Conservation (phyloP, 768 basidiomycete genomes). For the Kwoniella botswanensis region DNA sequence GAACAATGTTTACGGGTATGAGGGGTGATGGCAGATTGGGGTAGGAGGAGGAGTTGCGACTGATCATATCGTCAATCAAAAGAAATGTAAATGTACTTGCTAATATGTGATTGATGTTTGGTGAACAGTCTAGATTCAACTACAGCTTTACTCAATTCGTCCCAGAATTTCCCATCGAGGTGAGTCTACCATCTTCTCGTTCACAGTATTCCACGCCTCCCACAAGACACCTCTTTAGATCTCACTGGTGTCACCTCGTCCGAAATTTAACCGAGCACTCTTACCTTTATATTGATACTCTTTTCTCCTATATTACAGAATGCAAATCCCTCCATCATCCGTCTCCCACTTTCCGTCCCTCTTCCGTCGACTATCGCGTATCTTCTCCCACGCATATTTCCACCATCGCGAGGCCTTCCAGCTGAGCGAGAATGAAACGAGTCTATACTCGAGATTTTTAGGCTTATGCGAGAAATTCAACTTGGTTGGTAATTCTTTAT, state of each 20-base stretch:
- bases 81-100: too few species aligned
- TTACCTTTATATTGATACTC: slow-evolving; percentile 17
- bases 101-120: too few species aligned
- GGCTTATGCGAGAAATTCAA: slow-evolving; percentile 79
- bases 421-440: slow-evolving; percentile 70
- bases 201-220: slow-evolving; percentile 1
- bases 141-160: slow-evolving; percentile 86
- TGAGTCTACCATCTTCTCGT: slow-evolving; percentile 55
- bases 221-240: not conserved
- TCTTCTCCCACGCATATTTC: slow-evolving; percentile 96
- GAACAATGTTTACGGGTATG: too few species aligned
- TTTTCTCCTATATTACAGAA: slow-evolving; percentile 60
- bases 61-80: too few species aligned
- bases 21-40: too few species aligned
- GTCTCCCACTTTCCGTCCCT: slow-evolving; percentile 87
- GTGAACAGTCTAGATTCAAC: slow-evolving; percentile 80
- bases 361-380: slow-evolving; percentile 86
- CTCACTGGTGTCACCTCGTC: not conserved
- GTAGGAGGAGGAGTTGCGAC: too few species aligned
- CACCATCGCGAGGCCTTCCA: slow-evolving; percentile 91
- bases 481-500: slow-evolving; percentile 79
- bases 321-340: slow-evolving; percentile 79
- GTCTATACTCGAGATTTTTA: slow-evolving; percentile 86
- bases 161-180: slow-evolving; percentile 90
- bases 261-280: not conserved